Evolutionary conservation across 2,329 filamentous ascomycete species (phyloP).

Genomic region (Davidsoniella australis): DNA sequence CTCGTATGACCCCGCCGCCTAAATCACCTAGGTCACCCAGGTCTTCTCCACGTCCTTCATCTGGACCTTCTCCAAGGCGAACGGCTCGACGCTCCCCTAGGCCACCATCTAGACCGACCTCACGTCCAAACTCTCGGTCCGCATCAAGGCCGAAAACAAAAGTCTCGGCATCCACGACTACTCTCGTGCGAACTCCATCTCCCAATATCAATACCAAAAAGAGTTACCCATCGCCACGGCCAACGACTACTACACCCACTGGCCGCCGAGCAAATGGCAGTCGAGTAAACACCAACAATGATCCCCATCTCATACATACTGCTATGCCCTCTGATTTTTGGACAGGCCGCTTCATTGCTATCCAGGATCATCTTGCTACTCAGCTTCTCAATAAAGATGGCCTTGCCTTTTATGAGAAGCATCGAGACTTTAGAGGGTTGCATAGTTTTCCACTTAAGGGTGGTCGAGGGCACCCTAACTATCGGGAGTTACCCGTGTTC

Average conservation of each 20-base stretch:
- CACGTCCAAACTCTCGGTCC: no score
- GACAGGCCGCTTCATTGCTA: slow-evolving; percentile 41
- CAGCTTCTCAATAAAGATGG: slow-evolving; percentile 11
- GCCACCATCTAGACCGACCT: no score
- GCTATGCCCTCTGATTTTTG: slow-evolving; percentile 38
- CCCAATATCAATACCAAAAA: neutral
- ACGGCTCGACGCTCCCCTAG: no score
- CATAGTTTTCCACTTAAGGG: slow-evolving; percentile 6
- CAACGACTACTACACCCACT: neutral
- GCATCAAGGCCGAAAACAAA: no score
- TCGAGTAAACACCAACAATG: slow-evolving; percentile 1
- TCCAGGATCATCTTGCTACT: slow-evolving; percentile 29
- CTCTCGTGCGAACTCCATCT: neutral
- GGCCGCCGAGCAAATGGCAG: neutral
- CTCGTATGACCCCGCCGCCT: neutral
- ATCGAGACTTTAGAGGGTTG: slow-evolving; percentile 7
- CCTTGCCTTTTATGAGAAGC: slow-evolving; percentile 11
- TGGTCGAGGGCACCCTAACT: slow-evolving; percentile 6
- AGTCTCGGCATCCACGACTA: no score
- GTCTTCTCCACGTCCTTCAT: no score
- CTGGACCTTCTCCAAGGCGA: no score
- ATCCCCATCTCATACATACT: slow-evolving; percentile 21
- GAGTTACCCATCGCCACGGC: neutral
- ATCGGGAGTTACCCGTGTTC: slow-evolving; percentile 7
- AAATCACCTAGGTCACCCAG: no score